Percentiles rank a stretch among this genome's conserved stretches.
Conservation (phyloP, 441 rosid species). For the Pelargonium myrrhifolium region DNA sequence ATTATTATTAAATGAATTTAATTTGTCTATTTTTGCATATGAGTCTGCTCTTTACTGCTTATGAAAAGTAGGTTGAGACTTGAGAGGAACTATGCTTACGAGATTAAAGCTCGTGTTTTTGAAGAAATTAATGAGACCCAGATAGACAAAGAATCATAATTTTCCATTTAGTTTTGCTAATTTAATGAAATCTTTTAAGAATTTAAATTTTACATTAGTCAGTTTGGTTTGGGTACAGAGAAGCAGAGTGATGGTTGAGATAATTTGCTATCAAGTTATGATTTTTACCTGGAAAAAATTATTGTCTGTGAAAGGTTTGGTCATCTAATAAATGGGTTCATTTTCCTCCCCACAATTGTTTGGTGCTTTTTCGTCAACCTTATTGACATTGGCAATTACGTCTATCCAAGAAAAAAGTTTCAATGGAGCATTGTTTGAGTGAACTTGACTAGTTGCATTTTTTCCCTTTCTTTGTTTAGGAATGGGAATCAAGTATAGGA, state of each 20-base stretch:
- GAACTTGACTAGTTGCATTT: neutral
- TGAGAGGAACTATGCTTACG: too few relatives aligned
- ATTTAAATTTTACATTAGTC: too few relatives aligned
- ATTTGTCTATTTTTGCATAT: neutral
- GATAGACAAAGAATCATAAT: neutral
- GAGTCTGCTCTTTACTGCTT: neutral
- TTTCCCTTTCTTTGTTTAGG: too few relatives aligned
- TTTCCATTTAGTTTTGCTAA: neutral
- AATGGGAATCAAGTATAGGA: too few relatives aligned
- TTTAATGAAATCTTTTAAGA: too few relatives aligned
- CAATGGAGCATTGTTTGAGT: neutral
- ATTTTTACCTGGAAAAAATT: neutral
- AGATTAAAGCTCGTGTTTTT: neutral
- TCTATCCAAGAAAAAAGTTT: neutral
- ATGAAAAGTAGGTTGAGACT: neutral
- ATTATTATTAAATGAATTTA: conserved; percentile 3
- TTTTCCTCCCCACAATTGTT: neutral
- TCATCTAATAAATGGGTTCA: neutral
- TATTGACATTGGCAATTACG: neutral
- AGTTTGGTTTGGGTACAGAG: neutral
- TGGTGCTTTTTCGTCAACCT: neutral
- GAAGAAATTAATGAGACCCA: neutral
- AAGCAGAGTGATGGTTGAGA: neutral
- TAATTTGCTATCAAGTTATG: neutral
- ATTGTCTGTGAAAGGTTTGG: neutral